These are phyloP conservation scores for Cladosporium oxysporum DNA, from an alignment of 2,329 filamentous ascomycete species.

Conservation along the genomic window DNA sequence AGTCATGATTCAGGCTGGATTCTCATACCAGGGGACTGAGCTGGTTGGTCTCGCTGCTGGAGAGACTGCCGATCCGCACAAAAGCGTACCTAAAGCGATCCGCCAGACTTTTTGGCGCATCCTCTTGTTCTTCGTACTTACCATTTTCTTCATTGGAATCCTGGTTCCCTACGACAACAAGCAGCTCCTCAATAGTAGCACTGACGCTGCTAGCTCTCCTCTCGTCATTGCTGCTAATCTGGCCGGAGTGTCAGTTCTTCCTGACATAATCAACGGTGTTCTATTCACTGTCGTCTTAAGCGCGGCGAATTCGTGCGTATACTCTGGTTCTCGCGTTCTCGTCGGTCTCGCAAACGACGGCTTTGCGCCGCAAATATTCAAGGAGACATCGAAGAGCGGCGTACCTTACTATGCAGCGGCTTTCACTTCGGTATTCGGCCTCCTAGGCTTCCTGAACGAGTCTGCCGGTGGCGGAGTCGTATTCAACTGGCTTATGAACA, in stretches of 20 bases:
- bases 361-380: constrained; percentile 56
- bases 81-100: constrained; percentile 42
- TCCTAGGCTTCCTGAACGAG: constrained; percentile 74
- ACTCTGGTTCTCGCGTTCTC: constrained; percentile 68
- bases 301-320: constrained; percentile 68
- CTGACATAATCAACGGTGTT: constrained; percentile 69
- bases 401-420: constrained; percentile 74
- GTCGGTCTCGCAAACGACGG: constrained; percentile 67
- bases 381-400: constrained; percentile 60
- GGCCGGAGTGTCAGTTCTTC: constrained; percentile 61
- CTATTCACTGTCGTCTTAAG: constrained; percentile 69
- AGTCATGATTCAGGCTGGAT: constrained; percentile 59
- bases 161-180: constrained; percentile 38
- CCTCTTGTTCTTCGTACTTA: constrained; percentile 41
- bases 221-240: constrained; percentile 67
- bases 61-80: constrained; percentile 55
- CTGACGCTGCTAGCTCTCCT: constrained; percentile 57
- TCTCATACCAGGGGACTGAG: constrained; percentile 59
- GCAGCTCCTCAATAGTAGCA: constrained; percentile 41
- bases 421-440: constrained; percentile 65
- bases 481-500: constrained; percentile 69
- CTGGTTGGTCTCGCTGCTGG: constrained; percentile 55
- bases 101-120: constrained; percentile 41
- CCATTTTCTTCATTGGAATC: constrained; percentile 40
- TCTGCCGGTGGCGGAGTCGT: constrained; percentile 69